A percentile compares a stretch with the other conserved stretches of the same genome.
Evolutionary conservation across 108 stramenopile species (phyloP).

Genomic region (Pseudonitzschia delicatissima): DNA sequence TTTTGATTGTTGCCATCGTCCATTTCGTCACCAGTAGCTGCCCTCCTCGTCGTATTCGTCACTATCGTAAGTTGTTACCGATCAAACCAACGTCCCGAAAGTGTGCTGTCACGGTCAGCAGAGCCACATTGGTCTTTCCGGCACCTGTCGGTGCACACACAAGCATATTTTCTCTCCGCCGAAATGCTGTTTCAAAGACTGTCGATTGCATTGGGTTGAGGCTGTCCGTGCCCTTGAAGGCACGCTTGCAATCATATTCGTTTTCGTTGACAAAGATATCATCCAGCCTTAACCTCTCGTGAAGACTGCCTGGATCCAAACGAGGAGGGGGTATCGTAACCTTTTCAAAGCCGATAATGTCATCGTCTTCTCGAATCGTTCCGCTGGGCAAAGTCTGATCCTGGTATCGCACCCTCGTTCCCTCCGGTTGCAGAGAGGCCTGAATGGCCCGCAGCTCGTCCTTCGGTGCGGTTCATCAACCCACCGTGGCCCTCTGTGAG

Average conservation of each 20-base stretch:
- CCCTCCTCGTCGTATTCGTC: slow-evolving; percentile 37
- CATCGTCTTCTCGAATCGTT: slow-evolving; percentile 66
- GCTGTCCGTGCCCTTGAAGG: slow-evolving; percentile 71
- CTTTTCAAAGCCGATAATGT: slow-evolving; percentile 56
- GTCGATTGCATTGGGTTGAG: slow-evolving; percentile 94
- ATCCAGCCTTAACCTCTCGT: slow-evolving; percentile 43
- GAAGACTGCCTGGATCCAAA: slow-evolving; percentile 50
- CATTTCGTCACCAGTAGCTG: slow-evolving; percentile 33
- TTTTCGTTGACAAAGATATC: slow-evolving; percentile 48
- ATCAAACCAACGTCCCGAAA: slow-evolving; percentile 81
- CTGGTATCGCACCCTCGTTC: slow-evolving; percentile 53
- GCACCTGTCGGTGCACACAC: slow-evolving; percentile 98
- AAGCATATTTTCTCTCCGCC: slow-evolving; percentile 88
- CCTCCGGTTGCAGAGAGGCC: slow-evolving; percentile 58
- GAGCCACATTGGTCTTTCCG: slow-evolving; percentile 97
- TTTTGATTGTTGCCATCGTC: slow-evolving; percentile 60
- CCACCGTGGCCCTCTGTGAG: slow-evolving; percentile 30
- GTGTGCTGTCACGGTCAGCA: slow-evolving; percentile 86
- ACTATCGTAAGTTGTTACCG: slow-evolving; percentile 50
- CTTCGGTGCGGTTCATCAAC: slow-evolving; percentile 16
- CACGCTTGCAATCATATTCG: slow-evolving; percentile 42
- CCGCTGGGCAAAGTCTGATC: slow-evolving; percentile 57
- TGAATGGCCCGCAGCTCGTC: slow-evolving; percentile 59
- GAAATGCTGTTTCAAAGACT: slow-evolving; percentile 92
- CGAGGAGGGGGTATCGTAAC: slow-evolving; percentile 81